Evolutionary conservation across 805 yeast genomes (phyloP), one percentile per base, ranked within the genome.

Genomic region (Metschnikowia cubensis): DNA sequence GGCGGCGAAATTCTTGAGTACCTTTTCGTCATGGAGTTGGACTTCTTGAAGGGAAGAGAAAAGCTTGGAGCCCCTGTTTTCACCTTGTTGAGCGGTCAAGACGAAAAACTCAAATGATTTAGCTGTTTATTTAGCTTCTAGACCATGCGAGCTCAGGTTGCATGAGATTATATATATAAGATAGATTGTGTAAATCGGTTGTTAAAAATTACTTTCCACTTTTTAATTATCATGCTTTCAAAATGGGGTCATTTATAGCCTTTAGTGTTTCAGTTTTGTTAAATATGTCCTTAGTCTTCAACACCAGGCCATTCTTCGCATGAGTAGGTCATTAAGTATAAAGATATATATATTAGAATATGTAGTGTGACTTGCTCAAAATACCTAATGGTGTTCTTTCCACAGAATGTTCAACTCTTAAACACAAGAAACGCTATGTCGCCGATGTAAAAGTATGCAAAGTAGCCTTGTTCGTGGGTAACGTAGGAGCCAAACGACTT

Each of bases 11-110:
- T 91, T 48, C 66, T 85, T 47, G 96, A 90, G 71, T 94, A 83
- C 68, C 74, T 85, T 56, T 94, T 94, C 65, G 89, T 94, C 42
- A 83, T 94, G 88, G 99, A 94, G 74, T 83, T 94, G 63, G 92
- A 89, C 64, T 94, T 92, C 81, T 81, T 94, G 67, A 85, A 90
- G 65, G 99, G 99, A 58, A 84, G 96, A 71, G 91, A 87, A 50
- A 86, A 82, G 74, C 83, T 94, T 61, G 79, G 76, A 50, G 89
- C 94, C 40, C 95, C 92, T 32, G 86, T 87, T n/a, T 91, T 82
- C 77, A 94, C 99, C 40, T 79, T 94, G 57, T 76, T 94, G 60
- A 83, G 83, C 50, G 96, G 92, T 45, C 97, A 91, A 71, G 69
- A 79, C 44, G 89, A 84, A 67, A 69, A 76, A 56, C 62, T 51